phyloP scores from a whole-genome alignment of 2,329 filamentous ascomycete species.

The Aspergillus felis region DNA sequence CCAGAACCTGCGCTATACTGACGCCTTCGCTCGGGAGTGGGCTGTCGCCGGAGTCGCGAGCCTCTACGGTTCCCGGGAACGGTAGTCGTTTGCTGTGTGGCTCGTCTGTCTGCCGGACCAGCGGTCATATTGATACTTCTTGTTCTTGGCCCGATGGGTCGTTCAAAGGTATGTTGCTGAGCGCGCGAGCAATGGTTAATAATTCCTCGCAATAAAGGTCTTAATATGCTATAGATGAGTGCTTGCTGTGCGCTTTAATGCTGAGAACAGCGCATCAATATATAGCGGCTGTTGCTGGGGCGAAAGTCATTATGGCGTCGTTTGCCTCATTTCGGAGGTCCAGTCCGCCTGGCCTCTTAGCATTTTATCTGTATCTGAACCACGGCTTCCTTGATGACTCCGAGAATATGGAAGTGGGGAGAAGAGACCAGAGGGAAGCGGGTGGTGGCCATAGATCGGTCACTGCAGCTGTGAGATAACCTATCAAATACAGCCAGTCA shows the following conservation, averaged over 20 bases:
- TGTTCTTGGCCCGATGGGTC: not conserved
- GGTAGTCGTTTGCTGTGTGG: conserved; percentile 2
- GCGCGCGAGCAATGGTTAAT: too few relatives aligned
- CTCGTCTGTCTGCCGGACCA: not conserved
- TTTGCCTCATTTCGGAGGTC: not conserved
- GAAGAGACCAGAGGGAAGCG: not conserved
- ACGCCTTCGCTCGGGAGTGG: conserved; percentile 12
- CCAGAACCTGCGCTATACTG: conserved; percentile 15
- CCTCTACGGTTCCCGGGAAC: conserved; percentile 3
- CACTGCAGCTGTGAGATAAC: not conserved
- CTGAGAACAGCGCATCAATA: not conserved
- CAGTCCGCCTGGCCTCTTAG: not conserved
- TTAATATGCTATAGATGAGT: not conserved
- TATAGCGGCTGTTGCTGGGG: not conserved
- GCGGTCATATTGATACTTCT: not conserved
- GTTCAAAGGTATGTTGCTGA: too few relatives aligned
- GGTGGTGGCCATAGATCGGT: not conserved
- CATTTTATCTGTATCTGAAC: conserved; percentile 2
- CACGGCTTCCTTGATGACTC: not conserved
- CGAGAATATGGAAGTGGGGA: not conserved
- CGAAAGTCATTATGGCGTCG: not conserved
- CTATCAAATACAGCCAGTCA: too few relatives aligned
- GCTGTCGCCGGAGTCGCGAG: conserved; percentile 10
- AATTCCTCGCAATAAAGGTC: not conserved
- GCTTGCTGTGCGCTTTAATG: not conserved